Evolutionary conservation across 495 filamentous ascomycete genomes (phyloP), one percentile per base, ranked within the genome.

Genomic region (Collariella sp.): DNA sequence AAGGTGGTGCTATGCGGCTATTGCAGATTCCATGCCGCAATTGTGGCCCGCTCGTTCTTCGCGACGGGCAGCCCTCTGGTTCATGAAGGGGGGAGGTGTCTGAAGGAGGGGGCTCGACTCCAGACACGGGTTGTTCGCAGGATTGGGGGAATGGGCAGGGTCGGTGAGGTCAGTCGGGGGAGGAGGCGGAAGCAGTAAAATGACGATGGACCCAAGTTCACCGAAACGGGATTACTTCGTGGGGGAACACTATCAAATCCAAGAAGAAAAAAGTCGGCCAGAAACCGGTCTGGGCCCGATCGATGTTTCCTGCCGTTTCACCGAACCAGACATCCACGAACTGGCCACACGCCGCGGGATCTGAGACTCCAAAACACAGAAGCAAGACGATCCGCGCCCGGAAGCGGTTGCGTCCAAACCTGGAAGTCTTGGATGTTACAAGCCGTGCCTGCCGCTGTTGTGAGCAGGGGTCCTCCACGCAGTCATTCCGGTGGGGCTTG

Each of bases 11-110:
- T 74, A 75, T 67, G 62, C 68, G 54, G 63, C 60, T 63, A 67
- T 70, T 68, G 64, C 48, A 46, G 62, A 38, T 66, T 67, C 70
- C 71, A 75, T 75, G 67, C 70, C 72, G 65, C 50, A 50, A 40
- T 56, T 53, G 54, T 20, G 48, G 20, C 46, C 36, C 45, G 50
- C 55, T 50, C 49, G 57, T 53, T 51, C 41, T 63, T 53, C 54
- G 41, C 52, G 56, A 47, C 35, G 16, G 57, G 66, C 26, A 52
- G 39, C 18, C 11, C 49, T 44, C 42, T 53, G 52, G 52, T 60
- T 67, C 61, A 62, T 59, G 57, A 62, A 59, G 48, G 43, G 11
- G 59, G 56, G 50, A 48, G 41, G 42, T 36, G 46, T 24, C 31
- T 40, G 22, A 34, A 38, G 34, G 23, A 16, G 11, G n/a, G 50